These are phyloP conservation scores for Setomelanomma holmii DNA, from an alignment of 2,329 filamentous ascomycete genomes.

Conservation along the genomic window DNA sequence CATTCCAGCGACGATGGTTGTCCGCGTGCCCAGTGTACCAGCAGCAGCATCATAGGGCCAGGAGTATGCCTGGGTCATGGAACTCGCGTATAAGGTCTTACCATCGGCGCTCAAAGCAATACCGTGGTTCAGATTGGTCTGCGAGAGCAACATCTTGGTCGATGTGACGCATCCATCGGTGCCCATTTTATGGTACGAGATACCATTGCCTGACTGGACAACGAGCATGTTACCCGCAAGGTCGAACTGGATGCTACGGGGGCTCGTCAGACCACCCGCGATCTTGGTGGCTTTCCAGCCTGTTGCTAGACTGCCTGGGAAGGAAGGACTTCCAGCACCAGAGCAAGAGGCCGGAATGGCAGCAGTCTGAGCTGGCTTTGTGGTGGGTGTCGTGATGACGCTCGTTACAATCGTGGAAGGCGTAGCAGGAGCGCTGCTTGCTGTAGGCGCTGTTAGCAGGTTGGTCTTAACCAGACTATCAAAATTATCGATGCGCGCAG, in stretches of 20 bases:
- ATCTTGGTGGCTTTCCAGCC: constrained; percentile 46
- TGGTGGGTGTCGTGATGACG: constrained; percentile 20
- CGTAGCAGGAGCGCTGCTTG: constrained; percentile 22
- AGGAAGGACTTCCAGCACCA: constrained; percentile 33
- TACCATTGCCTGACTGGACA: constrained; percentile 43
- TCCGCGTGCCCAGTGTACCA: constrained; percentile 56
- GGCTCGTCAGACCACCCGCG: constrained; percentile 36
- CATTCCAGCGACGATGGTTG: constrained; percentile 68
- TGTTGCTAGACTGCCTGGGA: constrained; percentile 30
- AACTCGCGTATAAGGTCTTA: constrained; percentile 62
- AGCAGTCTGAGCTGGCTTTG: constrained; percentile 23
- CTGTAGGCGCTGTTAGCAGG: constrained; percentile 34
- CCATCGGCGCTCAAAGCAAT: constrained; percentile 57
- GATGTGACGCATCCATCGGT: constrained; percentile 39
- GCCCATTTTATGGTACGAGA: constrained; percentile 38
- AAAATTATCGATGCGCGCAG: constrained; percentile 41
- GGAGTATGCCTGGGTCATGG: constrained; percentile 63
- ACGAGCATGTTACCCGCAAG: constrained; percentile 42
- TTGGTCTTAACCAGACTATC: constrained; percentile 39
- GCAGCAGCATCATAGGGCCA: constrained; percentile 68
- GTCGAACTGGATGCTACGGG: constrained; percentile 43
- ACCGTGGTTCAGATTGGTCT: constrained; percentile 57
- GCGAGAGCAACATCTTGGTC: constrained; percentile 40
- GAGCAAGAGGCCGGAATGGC: constrained; percentile 41
- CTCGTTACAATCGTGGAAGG: constrained; percentile 33